phyloP scores from a whole-genome alignment of 1,284 basidiomycete species.

The Rhodotorula sp. region DNA sequence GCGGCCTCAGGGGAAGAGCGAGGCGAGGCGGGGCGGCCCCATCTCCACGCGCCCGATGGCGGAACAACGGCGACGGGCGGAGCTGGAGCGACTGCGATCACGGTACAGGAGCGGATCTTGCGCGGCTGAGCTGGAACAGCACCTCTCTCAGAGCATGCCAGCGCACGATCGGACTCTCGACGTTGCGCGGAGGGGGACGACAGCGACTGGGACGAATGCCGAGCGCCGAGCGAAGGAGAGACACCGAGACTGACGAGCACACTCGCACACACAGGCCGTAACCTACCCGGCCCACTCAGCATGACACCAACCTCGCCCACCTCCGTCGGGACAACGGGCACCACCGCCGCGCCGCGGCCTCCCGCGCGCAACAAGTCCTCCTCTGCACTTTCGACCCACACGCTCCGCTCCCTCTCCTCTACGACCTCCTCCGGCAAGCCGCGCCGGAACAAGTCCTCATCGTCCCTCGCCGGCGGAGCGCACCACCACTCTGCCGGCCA shows the following conservation, averaged over 20 bases:
- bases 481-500: slow-evolving; percentile 22
- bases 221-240: not conserved
- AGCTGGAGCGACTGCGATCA: too few species aligned
- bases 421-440: slow-evolving; percentile 21
- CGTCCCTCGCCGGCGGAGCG: slow-evolving; percentile 14
- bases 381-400: slow-evolving; percentile 32
- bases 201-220: too few species aligned
- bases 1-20: not conserved
- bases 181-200: too few species aligned
- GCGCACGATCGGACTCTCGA: too few species aligned
- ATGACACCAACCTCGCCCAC: slow-evolving; percentile 28
- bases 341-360: not conserved
- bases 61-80: too few species aligned
- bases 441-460: slow-evolving; percentile 37
- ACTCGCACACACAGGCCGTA: not conserved
- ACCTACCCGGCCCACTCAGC: too few species aligned
- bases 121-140: too few species aligned
- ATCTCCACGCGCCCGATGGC: not conserved
- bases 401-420: slow-evolving; percentile 22
- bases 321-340: not conserved
- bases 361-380: slow-evolving; percentile 41
- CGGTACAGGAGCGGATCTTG: too few species aligned
- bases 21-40: not conserved
- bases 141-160: too few species aligned
- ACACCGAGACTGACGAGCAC: not conserved